phyloP scores from a whole-genome alignment of 257 asterid species.

The Striga asiatica region DNA sequence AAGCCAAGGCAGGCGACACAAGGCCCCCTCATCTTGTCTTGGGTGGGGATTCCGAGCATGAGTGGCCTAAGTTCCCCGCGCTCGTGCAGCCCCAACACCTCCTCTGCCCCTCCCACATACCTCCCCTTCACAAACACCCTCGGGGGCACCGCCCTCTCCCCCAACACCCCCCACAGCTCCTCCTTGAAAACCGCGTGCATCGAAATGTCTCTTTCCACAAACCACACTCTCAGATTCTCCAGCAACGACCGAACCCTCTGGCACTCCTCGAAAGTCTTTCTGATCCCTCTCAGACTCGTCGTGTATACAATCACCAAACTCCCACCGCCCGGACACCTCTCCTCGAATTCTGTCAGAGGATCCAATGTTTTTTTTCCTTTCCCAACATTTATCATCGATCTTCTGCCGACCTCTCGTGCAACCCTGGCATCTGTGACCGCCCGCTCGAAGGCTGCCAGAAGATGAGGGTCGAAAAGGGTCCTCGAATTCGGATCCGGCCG shows the following conservation, averaged over 20 bases:
- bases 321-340: conserved; percentile 64
- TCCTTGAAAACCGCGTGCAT: conserved; percentile 81
- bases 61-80: conserved; percentile 68
- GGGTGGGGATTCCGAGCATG: conserved; percentile 55
- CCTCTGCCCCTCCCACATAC: conserved; percentile 88
- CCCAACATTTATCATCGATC: conserved; percentile 18
- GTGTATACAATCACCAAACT: conserved; percentile 68
- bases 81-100: conserved; percentile 66
- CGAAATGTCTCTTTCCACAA: conserved; percentile 71
- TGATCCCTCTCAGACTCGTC: conserved; percentile 78
- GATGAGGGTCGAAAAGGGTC: conserved; percentile 62
- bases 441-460: conserved; percentile 59
- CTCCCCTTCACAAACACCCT: conserved; percentile 80
- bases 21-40: conserved; percentile 29
- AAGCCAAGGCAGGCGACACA: conserved; percentile 74
- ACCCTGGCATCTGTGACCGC: conserved; percentile 57
- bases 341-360: conserved; percentile 43
- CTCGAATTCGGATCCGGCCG: conserved; percentile 53
- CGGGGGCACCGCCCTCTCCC: conserved; percentile 54
- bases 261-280: conserved; percentile 82
- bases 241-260: conserved; percentile 47
- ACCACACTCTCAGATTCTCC: conserved; percentile 45
- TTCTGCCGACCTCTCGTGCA: conserved; percentile 45
- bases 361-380: conserved; percentile 30
- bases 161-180: conserved; percentile 61